These are phyloP conservation scores for Leccinum variicolor DNA, from an alignment of 768 basidiomycete species.

Conservation along the genomic window DNA sequence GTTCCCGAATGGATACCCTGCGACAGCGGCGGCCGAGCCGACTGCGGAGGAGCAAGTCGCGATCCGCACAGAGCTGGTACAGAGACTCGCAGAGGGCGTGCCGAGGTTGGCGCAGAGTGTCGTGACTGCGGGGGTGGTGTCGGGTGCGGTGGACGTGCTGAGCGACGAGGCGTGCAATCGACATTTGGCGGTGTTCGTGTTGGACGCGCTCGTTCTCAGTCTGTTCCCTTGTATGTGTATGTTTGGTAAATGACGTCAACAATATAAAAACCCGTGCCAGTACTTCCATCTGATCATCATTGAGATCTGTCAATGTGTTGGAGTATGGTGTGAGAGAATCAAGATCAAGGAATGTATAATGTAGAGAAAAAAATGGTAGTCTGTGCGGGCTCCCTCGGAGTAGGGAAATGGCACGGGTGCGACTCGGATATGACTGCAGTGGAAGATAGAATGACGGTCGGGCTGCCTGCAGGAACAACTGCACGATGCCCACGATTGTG, in stretches of 20 bases:
- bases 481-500: too few species aligned
- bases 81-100: conserved; percentile 37
- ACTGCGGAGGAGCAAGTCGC: conserved; percentile 69
- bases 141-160: conserved; percentile 43
- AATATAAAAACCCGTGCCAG: too few species aligned
- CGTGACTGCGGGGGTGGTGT: conserved; percentile 25
- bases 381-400: too few species aligned
- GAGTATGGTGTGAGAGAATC: too few species aligned
- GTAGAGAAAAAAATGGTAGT: too few species aligned
- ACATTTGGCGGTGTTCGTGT: conserved; percentile 68
- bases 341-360: too few species aligned
- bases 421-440: too few species aligned
- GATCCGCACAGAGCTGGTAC: conserved; percentile 43
- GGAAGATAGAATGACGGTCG: too few species aligned
- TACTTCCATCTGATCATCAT: too few species aligned
- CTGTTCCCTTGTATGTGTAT: conserved; percentile 59
- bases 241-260: not conserved
- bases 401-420: too few species aligned
- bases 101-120: conserved; percentile 38
- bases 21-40: conserved; percentile 68
- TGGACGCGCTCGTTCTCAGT: conserved; percentile 68
- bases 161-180: conserved; percentile 60
- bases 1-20: conserved; percentile 90
- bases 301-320: too few species aligned
- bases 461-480: too few species aligned